Evolutionary conservation across 345 rosid species (phyloP).

Genomic region (Aurinia saxatilis): DNA sequence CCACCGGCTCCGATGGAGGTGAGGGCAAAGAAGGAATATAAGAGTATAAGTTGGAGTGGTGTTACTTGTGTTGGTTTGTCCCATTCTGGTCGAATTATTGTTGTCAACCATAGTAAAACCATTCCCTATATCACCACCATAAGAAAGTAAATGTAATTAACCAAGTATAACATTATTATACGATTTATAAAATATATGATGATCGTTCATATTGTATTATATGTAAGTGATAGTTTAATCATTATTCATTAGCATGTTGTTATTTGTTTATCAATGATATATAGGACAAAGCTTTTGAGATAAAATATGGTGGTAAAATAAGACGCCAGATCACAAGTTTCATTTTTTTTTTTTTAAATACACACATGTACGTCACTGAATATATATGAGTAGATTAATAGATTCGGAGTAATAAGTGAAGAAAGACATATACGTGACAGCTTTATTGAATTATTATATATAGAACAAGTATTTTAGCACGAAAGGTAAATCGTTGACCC

Average conservation of each 20-base stretch:
- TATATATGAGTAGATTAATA: too few relatives aligned
- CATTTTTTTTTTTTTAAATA: too few relatives aligned
- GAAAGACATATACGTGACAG: too few relatives aligned
- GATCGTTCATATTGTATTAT: not conserved
- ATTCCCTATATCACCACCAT: conserved; percentile 32
- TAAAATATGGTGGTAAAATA: not conserved
- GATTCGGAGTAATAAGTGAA: too few relatives aligned
- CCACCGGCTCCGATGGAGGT: conserved; percentile 59
- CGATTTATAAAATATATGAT: not conserved
- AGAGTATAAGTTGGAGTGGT: conserved; percentile 21
- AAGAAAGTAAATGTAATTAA: not conserved
- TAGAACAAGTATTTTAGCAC: too few relatives aligned
- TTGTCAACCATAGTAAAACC: conserved; percentile 34
- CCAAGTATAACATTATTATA: too few relatives aligned
- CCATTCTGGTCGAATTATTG: conserved; percentile 30
- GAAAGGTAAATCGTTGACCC: too few relatives aligned
- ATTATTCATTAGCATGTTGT: not conserved
- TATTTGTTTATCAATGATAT: not conserved
- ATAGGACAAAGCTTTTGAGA: not conserved
- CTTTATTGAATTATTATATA: too few relatives aligned
- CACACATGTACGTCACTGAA: too few relatives aligned
- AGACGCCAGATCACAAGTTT: not conserved
- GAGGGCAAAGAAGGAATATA: conserved; percentile 34
- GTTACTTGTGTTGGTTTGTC: conserved; percentile 12
- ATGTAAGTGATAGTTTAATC: not conserved